Percentiles rank a stretch among this genome's conserved stretches.
Conservation (phyloP, 345 rosid species). For the Salix purpurea region DNA sequence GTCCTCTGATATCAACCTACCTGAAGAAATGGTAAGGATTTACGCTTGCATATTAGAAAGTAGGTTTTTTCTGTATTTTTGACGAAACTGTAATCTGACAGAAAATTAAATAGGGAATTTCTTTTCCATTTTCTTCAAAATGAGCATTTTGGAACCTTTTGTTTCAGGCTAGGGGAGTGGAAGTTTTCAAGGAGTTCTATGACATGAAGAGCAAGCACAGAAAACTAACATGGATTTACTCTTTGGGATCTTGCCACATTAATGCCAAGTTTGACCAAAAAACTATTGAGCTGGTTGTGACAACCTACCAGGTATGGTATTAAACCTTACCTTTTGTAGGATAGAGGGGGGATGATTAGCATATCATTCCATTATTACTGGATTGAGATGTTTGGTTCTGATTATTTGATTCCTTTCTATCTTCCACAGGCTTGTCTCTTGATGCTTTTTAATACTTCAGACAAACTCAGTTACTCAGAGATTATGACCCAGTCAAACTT, state of each 20-base stretch:
- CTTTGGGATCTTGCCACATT: conserved; percentile 57
- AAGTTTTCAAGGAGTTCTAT: conserved; percentile 62
- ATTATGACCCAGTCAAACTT: conserved; percentile 77
- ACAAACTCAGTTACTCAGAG: conserved; percentile 73
- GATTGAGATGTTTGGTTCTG: neutral
- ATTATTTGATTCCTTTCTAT: neutral
- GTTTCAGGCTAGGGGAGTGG: conserved; percentile 62
- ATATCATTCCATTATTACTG: neutral
- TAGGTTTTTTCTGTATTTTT: neutral
- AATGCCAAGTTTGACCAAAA: conserved; percentile 63
- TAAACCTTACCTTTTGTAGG: neutral
- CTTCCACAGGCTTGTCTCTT: conserved; percentile 71
- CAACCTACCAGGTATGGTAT: conserved; percentile 69
- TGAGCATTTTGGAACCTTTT: neutral
- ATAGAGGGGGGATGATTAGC: neutral
- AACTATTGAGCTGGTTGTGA: conserved; percentile 56
- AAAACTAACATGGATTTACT: conserved; percentile 70
- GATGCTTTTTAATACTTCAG: conserved; percentile 75
- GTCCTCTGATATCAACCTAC: conserved; percentile 72
- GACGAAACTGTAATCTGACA: neutral
- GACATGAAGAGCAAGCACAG: conserved; percentile 57
- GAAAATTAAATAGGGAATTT: neutral
- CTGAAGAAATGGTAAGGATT: conserved; percentile 66
- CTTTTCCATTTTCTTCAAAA: neutral
- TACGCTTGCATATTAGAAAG: neutral